Base-by-base conservation (phyloP, 371 early-diverging fungal genomes). In the Mortierella sp. region DNA sequence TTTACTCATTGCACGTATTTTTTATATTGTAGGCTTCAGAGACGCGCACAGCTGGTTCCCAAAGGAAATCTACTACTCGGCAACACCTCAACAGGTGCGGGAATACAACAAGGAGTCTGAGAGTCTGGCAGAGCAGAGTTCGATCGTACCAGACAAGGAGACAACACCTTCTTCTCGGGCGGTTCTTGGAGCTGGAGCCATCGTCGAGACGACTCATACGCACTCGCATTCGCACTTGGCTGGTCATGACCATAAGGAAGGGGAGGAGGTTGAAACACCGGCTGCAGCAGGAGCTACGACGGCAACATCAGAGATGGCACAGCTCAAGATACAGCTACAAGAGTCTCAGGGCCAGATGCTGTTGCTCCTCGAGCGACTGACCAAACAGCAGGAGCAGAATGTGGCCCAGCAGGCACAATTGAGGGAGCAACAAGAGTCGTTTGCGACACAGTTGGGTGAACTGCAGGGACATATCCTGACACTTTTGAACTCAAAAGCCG, bases 341-440 rank as follows among this genome's bases (percentile, higher is more conserved):
- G 58, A 58, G 19, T 58, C 58, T 7, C 58, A 58, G 14, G 8
- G 6, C 8, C 34, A 58, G 58, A 58, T 58, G 58, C 58, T 58
- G 2, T 34, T 34, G 34, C 58, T 58, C 34, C 58, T 58, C 14
- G 34, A 58, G 19, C 58, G 34, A 16, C 29, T 58, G 31, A 6
- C 58, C 31, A 58, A 58, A 19, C 58, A 58, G 19, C 58, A 58
- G 58, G 58, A 58, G 19, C 58, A 58, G 58, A 58, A 58, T 58
- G 58, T 58, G 29, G 34, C 19, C 2, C 58, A 58, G 29, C 58
- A 58, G 34, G 19, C 34, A 4, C 58, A 58, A 29, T 34, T 58
- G 58, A 58, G 8, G 58, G 58, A 58, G 29, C 58, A 58, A 19
- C 58, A 58, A 19, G 34, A 58, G 58, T 58, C 34, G 19, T 58